A percentile compares a stretch with the other conserved stretches of the same genome.
Evolutionary conservation across 2,329 filamentous ascomycete species (phyloP).

Genomic region (Lasiodiplodia hormozganensis): DNA sequence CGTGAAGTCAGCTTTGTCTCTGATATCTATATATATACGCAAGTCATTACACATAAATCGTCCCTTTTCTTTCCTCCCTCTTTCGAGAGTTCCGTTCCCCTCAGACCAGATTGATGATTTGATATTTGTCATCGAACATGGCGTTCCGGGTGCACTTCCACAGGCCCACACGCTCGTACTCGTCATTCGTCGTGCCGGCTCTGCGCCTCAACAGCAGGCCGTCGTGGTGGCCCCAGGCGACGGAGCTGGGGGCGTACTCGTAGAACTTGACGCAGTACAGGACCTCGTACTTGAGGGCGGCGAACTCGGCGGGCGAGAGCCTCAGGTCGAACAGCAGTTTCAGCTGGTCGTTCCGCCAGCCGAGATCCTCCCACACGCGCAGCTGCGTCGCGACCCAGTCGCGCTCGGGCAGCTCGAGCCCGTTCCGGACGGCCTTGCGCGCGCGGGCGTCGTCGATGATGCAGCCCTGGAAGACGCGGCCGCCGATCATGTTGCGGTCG

Average conservation of each 20-base stretch:
- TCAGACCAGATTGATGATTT: constrained; percentile 18
- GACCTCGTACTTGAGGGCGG: constrained; percentile 8
- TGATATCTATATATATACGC: background rate
- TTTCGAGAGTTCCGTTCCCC: background rate
- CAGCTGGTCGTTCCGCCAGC: constrained; percentile 18
- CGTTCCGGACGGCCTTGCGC: background rate
- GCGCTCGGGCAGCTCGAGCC: constrained; percentile 1
- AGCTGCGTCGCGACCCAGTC: constrained; percentile 17
- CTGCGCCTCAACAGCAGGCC: constrained; percentile 15
- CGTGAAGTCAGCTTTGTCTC: background rate
- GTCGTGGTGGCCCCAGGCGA: constrained; percentile 20
- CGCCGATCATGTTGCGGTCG: background rate
- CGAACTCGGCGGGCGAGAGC: background rate
- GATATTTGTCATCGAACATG: constrained; percentile 24
- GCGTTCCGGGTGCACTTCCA: constrained; percentile 16
- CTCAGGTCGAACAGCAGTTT: constrained; percentile 18
- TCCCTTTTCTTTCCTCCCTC: background rate
- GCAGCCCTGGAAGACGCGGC: constrained; percentile 14
- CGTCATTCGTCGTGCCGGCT: background rate
- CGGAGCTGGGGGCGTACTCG: constrained; percentile 21
- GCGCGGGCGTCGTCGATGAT: constrained; percentile 13
- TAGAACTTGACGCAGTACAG: constrained; percentile 20
- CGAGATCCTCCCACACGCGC: constrained; percentile 25
- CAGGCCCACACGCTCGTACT: constrained; percentile 19
- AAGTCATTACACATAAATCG: background rate